Conservation (phyloP, 1,284 basidiomycete species). For the Microbotryum saponariae region DNA sequence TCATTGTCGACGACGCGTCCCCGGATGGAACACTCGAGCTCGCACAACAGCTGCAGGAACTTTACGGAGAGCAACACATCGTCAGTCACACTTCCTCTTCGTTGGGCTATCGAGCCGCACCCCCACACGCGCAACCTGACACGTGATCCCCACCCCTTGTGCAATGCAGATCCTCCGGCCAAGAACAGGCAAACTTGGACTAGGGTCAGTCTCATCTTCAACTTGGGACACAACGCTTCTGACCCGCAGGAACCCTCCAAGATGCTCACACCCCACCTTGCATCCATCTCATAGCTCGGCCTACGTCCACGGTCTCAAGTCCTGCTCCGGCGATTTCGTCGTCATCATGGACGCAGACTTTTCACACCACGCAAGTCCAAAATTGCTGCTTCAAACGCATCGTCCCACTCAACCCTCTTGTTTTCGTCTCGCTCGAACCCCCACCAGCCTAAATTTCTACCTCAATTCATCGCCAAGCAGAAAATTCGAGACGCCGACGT, state of each 20-base stretch:
- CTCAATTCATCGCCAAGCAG: slow-evolving; percentile 76
- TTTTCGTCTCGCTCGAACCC: background rate
- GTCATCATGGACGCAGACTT: slow-evolving; percentile 97
- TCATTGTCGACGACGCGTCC: slow-evolving; percentile 83
- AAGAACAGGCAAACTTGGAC: slow-evolving; percentile 75
- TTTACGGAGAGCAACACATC: slow-evolving; percentile 77
- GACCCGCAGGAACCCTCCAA: background rate
- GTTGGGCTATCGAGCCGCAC: background rate
- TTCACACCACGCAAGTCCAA: slow-evolving; percentile 69
- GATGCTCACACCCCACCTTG: background rate
- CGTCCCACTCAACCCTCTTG: background rate
- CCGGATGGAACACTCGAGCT: slow-evolving; percentile 87
- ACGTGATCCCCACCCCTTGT: background rate
- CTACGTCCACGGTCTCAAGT: slow-evolving; percentile 82
- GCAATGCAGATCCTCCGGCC: slow-evolving; percentile 61
- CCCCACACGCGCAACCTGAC: slow-evolving; percentile 7
- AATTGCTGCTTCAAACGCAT: background rate
- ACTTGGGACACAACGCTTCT: background rate
- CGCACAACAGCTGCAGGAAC: slow-evolving; percentile 61
- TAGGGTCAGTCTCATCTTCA: slow-evolving; percentile 53
- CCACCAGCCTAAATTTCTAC: slow-evolving; percentile 75
- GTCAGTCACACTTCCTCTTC: slow-evolving; percentile 45
- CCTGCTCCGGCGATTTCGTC: slow-evolving; percentile 82
- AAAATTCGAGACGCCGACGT: slow-evolving; percentile 74
- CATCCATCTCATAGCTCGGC: slow-evolving; percentile 55